Conservation (phyloP, 148 eudicot genomes). For the Fagopyrum homotropicum region DNA sequence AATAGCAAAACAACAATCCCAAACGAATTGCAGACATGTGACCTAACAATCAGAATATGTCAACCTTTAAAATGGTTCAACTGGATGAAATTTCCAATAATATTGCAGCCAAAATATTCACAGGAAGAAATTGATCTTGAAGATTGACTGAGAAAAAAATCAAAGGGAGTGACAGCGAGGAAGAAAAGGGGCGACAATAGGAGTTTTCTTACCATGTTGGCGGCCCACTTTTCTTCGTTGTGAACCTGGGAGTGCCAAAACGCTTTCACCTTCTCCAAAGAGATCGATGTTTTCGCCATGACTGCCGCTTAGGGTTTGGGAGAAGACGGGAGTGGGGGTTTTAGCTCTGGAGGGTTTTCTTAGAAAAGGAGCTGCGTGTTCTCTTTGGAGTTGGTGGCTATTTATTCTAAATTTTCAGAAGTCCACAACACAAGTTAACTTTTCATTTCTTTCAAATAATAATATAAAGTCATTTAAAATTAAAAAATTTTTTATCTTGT, state of each 20-base stretch:
- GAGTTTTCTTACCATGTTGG: slow-evolving; percentile 28
- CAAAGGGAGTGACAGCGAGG: not conserved
- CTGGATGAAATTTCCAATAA: not conserved
- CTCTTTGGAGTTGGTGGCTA: not conserved
- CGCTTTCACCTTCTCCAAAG: slow-evolving; percentile 34
- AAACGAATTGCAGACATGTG: not conserved
- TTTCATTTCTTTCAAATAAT: too few species aligned
- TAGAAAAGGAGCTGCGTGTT: not conserved
- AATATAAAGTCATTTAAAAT: too few species aligned
- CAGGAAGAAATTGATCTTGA: not conserved
- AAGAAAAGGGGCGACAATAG: not conserved
- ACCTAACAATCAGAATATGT: not conserved
- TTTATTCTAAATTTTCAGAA: not conserved
- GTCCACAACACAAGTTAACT: too few species aligned
- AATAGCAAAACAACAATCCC: not conserved
- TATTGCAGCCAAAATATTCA: not conserved
- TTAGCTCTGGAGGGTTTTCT: not conserved
- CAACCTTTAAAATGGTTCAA: not conserved
- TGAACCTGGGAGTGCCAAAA: slow-evolving; percentile 36
- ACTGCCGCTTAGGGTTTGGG: slow-evolving; percentile 18
- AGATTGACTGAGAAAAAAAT: not conserved
- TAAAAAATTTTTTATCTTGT: too few species aligned
- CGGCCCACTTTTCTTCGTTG: slow-evolving; percentile 35
- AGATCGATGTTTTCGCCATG: slow-evolving; percentile 31
- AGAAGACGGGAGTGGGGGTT: not conserved